Evolutionary conservation across 345 rosid genomes (phyloP), one percentile per base, ranked within the genome.

Genomic region (Noccaea bulbosa): DNA sequence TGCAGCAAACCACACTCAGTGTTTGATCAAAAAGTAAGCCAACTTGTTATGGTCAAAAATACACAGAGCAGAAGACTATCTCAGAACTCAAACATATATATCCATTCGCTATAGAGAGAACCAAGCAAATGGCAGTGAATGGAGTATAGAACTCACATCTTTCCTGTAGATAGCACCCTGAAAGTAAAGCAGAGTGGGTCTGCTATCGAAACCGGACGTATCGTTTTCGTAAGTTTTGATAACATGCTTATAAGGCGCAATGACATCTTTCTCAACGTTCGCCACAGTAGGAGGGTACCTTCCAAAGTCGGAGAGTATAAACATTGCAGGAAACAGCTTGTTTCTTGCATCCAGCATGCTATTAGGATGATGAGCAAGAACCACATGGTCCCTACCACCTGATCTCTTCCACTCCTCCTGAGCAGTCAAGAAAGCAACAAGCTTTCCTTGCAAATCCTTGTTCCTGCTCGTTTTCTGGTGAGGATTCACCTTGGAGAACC

Each of bases 161-260:
- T 95, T 95, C 70, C 99, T 81, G 85, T 95, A 88, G 73, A 95
- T 92, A 54, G 98, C 97, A 59, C 99, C 99, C 73, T 90, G 98
- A 78, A 95, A 95, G 80, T 85, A 95, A 11, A 95, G 85, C 84
- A 95, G 82, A 72, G 81, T 87, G 0, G 85, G 82, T 37, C 97
- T 92, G 70, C 78, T 84, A 48, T 86, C 85, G 20, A 88, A 95
- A 62, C 75, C 83, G 12, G 98, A 86, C 0, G 82, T 46, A 78
- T 95, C 99, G 58, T 87, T 85, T 30, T 56, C 80, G 14, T 85
- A 89, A 38, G 78, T 78, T 77, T 69, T 84, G 55, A 92, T 81
- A 7, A 92, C 82, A 69, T 95, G 98, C 75, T 86, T 88, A 83
- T 95, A 95, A 24, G 99, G 99, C 0, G 97, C 97, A 51, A 95